phyloP scores from a whole-genome alignment of 2,329 filamentous ascomycete genomes.

The Trichoderma gracile region DNA sequence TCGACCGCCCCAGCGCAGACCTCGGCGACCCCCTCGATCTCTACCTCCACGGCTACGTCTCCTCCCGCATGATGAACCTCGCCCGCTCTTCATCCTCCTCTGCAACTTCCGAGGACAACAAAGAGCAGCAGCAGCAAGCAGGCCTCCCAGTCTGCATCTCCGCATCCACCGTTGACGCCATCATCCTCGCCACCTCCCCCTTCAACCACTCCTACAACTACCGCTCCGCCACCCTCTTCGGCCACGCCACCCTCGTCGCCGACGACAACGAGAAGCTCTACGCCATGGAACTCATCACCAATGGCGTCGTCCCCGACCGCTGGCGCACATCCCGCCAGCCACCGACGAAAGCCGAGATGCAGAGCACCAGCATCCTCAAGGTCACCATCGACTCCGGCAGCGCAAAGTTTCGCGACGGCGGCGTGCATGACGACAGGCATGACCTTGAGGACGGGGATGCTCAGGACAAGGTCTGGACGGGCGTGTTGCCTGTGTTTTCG shows the following conservation, averaged over 20 bases:
- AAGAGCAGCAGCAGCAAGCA: constrained; percentile 30
- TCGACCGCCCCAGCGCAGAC: constrained; percentile 59
- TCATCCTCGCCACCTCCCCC: constrained; percentile 77
- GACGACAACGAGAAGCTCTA: constrained; percentile 70
- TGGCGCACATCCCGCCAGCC: constrained; percentile 71
- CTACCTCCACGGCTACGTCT: constrained; percentile 85
- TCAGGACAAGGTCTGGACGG: constrained; percentile 53
- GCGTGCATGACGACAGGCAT: constrained; percentile 56
- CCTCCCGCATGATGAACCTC: constrained; percentile 72
- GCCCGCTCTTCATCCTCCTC: constrained; percentile 37
- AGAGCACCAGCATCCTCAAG: constrained; percentile 70
- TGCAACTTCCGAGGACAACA: neutral
- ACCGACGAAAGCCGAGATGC: constrained; percentile 72
- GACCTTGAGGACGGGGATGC: constrained; percentile 50
- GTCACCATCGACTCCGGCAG: constrained; percentile 70
- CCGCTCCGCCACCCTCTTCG: constrained; percentile 76
- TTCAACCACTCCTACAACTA: constrained; percentile 87
- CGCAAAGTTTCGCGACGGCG: constrained; percentile 70
- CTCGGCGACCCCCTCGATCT: constrained; percentile 67
- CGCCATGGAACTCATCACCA: constrained; percentile 77
- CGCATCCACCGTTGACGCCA: constrained; percentile 74
- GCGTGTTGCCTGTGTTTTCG: constrained; percentile 63
- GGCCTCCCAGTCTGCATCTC: constrained; percentile 72
- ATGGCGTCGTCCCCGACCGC: constrained; percentile 67
- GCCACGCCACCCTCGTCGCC: constrained; percentile 67